Evolutionary conservation across 1,284 basidiomycete species (phyloP), one percentile per base, ranked within the genome.

Genomic region (Anthracocystis walkeri): DNA sequence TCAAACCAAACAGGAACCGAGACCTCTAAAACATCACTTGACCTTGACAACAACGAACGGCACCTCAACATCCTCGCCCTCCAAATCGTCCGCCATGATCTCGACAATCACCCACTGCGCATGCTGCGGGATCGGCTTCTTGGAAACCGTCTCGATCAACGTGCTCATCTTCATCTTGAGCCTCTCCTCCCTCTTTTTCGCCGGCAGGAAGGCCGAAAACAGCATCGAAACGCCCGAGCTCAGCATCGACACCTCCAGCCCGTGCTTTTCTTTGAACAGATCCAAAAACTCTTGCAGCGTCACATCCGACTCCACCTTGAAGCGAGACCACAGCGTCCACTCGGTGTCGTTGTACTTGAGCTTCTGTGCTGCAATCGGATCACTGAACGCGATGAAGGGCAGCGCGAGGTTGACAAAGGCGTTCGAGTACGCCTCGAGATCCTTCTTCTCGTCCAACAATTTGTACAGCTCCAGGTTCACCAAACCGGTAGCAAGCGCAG

Each of bases 361-460:
- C 71, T 79, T 79, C 31, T 75, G 73, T n/a, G 96, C 94, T 3
- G 91, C 92, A 75, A 99, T 94, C 21, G 97, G 97, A 84, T 99
- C 97, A 2, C 95, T 97, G 89, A 99, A 99, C 25, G 95, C 97
- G 84, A 99, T 97, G 91, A 99, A 99, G 3, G 97, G 97, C 63
- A 99, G 87, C 6, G 97, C 97, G 53, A 99, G 89, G 87, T 99
- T 99, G 82, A 99, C 90, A 86, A 99, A 99, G 6, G 83, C 79
- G 82, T 99, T 99, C 89, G 97, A 98, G 90, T 94, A 99, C 61
- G 92, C 90, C 80, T 99, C 97, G 12, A 98, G 88, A 82, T 93
- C 92, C 82, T 88, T 90, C 89, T 98, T 98, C 72, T 92, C 92
- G 85, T 97, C 97, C 79, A 99, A 95, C 85, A 99, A 89, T 94